Evolutionary conservation across 768 basidiomycete genomes (phyloP).

Genomic region (Cantharellus cinnabarinus): DNA sequence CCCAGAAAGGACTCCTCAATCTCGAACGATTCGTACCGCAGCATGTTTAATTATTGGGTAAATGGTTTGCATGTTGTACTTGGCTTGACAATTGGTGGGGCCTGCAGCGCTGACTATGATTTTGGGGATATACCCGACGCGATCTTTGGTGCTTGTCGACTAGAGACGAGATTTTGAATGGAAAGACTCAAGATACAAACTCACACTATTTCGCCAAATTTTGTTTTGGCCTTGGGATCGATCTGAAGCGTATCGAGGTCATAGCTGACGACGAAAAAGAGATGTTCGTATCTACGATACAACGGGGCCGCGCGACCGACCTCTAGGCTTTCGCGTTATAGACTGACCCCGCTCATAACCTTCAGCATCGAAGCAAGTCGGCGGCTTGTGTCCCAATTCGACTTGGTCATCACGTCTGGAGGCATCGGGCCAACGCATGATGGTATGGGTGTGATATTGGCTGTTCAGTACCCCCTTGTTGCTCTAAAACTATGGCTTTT

Average conservation of each 20-base stretch:
- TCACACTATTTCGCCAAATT: slow-evolving; percentile 7
- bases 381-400: slow-evolving; percentile 61
- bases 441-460: slow-evolving; percentile 25
- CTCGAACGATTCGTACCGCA: not conserved
- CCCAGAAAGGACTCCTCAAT: not conserved
- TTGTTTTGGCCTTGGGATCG: slow-evolving; percentile 7
- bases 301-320: not conserved
- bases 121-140: not conserved
- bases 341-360: not conserved
- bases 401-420: slow-evolving; percentile 78
- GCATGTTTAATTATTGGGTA: not conserved
- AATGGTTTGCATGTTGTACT: not conserved
- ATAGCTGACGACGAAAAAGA: slow-evolving; percentile 79
- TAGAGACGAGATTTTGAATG: slow-evolving; percentile 7
- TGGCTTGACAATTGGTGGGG: not conserved
- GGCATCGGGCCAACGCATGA: slow-evolving; percentile 88
- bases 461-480: not conserved
- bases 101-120: not conserved
- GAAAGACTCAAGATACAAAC: slow-evolving; percentile 7
- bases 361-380: slow-evolving; percentile 63
- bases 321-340: not conserved
- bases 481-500: not conserved
- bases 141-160: not conserved
- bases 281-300: slow-evolving; percentile 38
- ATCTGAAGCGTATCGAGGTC: slow-evolving; percentile 60